phyloP scores from a whole-genome alignment of 441 rosid species.

The Cnidoscolus chayamansa region DNA sequence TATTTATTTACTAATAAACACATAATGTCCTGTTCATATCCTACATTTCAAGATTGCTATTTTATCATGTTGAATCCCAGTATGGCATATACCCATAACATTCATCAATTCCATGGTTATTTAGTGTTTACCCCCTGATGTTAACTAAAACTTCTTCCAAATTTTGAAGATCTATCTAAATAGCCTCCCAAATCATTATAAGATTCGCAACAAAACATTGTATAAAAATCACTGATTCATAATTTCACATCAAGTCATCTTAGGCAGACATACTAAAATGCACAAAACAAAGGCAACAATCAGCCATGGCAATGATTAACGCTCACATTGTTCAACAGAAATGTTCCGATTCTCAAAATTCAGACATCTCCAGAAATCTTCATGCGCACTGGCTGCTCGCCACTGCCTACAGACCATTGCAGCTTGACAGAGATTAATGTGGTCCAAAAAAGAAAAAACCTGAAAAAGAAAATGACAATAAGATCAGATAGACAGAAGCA shows the following conservation, averaged over 20 bases:
- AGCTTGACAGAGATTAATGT: conserved; percentile 71
- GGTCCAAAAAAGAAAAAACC: conserved; percentile 94
- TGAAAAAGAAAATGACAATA: conserved; percentile 24
- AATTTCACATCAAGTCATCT: not conserved
- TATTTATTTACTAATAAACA: not conserved
- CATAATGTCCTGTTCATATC: not conserved
- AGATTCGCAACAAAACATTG: not conserved
- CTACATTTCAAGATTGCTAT: not conserved
- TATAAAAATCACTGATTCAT: not conserved
- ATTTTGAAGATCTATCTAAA: not conserved
- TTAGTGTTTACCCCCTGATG: not conserved
- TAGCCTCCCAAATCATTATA: not conserved
- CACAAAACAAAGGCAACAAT: conserved; percentile 4
- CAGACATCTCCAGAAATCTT: conserved; percentile 91
- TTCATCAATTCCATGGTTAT: not conserved
- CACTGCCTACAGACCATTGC: conserved; percentile 94
- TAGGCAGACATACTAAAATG: not conserved
- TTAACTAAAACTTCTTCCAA: not conserved
- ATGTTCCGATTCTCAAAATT: conserved; percentile 77
- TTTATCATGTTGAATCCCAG: not conserved
- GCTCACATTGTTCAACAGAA: conserved; percentile 86
- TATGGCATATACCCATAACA: not conserved
- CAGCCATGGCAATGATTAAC: conserved; percentile 4
- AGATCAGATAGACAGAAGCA: conserved; percentile 7
- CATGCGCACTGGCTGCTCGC: conserved; percentile 95